Evolutionary conservation across 257 asterid genomes (phyloP).

Genomic region (Fraxinus americana): DNA sequence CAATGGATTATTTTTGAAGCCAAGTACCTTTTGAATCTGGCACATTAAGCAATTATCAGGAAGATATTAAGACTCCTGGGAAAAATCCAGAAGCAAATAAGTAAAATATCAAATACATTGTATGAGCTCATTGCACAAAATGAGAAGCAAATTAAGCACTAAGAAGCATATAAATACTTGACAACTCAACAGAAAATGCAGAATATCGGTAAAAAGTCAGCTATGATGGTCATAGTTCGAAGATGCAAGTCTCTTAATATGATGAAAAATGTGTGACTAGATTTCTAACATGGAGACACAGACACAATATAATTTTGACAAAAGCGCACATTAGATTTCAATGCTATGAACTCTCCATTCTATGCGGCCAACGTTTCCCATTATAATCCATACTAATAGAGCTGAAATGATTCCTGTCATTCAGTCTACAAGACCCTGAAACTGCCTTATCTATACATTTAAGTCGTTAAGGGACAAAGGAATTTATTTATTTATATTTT

Average conservation of each 20-base stretch:
- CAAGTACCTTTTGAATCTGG: slow-evolving; percentile 91
- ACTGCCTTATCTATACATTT: neutral
- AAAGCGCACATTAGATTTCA: neutral
- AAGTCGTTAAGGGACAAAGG: neutral
- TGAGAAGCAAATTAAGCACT: slow-evolving; percentile 1
- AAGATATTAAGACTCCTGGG: neutral
- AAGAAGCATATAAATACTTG: neutral
- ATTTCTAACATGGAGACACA: neutral
- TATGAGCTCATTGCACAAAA: neutral
- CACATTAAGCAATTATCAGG: slow-evolving; percentile 4
- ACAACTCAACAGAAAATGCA: neutral
- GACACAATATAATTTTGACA: neutral
- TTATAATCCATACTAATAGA: neutral
- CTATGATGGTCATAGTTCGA: neutral
- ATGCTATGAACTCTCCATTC: neutral
- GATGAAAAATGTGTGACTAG: neutral
- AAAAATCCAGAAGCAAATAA: neutral
- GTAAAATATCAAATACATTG: neutral
- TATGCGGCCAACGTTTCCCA: neutral
- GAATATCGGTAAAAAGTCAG: neutral
- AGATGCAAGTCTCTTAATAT: neutral
- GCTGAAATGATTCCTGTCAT: neutral
- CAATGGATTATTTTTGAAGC: slow-evolving; percentile 86
- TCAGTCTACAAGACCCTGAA: neutral
- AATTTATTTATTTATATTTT: neutral